Conservation (phyloP, 176 grass and related monocot genomes). For the Zea mays region DNA sequence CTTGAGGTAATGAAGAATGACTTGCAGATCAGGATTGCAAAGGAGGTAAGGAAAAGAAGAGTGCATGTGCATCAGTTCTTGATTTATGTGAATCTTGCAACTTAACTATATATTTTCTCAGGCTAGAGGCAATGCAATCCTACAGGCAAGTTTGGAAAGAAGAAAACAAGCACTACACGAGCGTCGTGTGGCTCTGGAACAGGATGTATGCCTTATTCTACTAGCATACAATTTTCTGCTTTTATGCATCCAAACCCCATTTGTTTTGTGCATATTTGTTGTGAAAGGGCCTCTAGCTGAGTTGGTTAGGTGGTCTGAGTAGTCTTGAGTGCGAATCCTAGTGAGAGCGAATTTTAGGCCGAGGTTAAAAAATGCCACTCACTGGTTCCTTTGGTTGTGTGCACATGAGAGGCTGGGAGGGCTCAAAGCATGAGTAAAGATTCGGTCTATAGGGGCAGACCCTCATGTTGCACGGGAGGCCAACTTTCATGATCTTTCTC, state of each 20-base stretch:
- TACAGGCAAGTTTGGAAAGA: constrained; percentile 98
- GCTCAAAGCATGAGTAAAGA: no score
- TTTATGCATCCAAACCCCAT: constrained; percentile 23
- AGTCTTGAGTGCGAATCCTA: no score
- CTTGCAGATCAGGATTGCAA: constrained; percentile 84
- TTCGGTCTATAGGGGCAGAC: no score
- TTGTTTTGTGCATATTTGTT: background rate
- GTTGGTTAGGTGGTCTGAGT: no score
- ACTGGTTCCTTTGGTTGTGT: no score
- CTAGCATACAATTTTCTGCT: constrained; percentile 29
- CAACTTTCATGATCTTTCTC: no score
- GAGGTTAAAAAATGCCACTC: no score
- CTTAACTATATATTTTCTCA: constrained; percentile 60
- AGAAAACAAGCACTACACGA: constrained; percentile 99
- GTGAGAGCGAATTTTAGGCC: no score
- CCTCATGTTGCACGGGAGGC: no score
- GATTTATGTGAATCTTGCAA: constrained; percentile 30
- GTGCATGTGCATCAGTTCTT: constrained; percentile 24
- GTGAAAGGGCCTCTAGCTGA: no score
- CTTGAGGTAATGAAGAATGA: constrained; percentile 95
- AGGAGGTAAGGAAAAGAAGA: constrained; percentile 69
- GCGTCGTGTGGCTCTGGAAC: constrained; percentile 88
- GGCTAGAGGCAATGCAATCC: constrained; percentile 98
- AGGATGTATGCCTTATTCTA: constrained; percentile 77
- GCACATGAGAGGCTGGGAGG: no score